Evolutionary conservation across 2,329 filamentous ascomycete species (phyloP).

Genomic region (Talaromyces sp.): DNA sequence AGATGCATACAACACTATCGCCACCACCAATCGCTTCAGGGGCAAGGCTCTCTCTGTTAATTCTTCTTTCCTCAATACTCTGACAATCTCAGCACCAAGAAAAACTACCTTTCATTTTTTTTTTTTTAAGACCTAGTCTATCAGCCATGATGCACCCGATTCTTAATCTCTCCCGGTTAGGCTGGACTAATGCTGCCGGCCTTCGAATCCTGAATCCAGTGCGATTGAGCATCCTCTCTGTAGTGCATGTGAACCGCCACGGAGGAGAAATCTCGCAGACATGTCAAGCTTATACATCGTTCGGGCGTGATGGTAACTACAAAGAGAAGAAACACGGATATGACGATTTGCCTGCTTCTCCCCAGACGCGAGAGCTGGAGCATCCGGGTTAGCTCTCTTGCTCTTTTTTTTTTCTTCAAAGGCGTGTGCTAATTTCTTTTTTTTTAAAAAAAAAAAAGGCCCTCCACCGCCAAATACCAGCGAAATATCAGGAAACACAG

Average conservation of each 20-base stretch:
- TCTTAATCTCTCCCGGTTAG: constrained; percentile 1
- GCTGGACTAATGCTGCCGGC: background rate
- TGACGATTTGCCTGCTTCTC: constrained; percentile 1
- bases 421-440: background rate
- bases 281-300: background rate
- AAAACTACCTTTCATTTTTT: background rate
- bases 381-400: constrained; percentile 3
- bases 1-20: background rate
- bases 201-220: background rate
- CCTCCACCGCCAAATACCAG: constrained; percentile 6
- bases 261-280: background rate
- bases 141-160: constrained; percentile 3
- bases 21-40: background rate
- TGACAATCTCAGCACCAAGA: background rate
- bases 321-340: background rate
- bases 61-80: background rate
- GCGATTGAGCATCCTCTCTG: background rate
- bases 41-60: background rate
- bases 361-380: constrained; percentile 8
- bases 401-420: background rate
- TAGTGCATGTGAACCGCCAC: background rate
- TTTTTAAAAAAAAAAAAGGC: background rate
- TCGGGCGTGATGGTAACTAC: background rate
- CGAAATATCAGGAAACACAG: background rate
- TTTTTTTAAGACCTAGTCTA: background rate